Conservation (phyloP, 2,329 filamentous ascomycete species). For the Ophiognomonia clavigignenti-juglandacearum region DNA sequence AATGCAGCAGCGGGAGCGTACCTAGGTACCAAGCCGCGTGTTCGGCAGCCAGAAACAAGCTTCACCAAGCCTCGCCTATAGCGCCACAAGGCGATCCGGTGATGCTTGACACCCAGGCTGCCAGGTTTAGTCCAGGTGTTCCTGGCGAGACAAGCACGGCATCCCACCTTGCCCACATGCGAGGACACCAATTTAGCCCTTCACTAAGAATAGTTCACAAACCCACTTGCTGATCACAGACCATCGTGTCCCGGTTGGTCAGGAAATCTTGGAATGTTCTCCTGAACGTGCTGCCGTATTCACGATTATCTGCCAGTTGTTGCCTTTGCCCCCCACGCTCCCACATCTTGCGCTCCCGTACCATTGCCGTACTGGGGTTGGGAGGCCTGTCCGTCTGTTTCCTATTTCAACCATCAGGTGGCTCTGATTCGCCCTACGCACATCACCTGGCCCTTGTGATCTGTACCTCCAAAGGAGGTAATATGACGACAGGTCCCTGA, state of each 20-base stretch:
- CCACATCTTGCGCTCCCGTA: neutral
- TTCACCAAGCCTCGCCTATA: neutral
- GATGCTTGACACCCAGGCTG: neutral
- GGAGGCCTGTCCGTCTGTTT: slow-evolving; percentile 2
- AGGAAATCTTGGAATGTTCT: neutral
- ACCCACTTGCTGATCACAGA: neutral
- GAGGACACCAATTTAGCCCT: no score
- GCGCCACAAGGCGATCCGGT: slow-evolving; percentile 1
- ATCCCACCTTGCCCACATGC: neutral
- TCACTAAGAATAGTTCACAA: slow-evolving; percentile 4
- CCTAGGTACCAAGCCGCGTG: neutral
- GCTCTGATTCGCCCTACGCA: slow-evolving; percentile 1
- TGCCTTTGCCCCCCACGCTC: neutral
- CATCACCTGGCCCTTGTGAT: neutral
- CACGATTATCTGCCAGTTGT: neutral
- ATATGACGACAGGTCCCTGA: slow-evolving; percentile 13
- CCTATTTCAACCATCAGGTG: slow-evolving; percentile 2
- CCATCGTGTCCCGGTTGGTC: neutral
- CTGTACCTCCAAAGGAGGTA: slow-evolving; percentile 2
- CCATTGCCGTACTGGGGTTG: slow-evolving; percentile 8
- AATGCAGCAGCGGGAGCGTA: neutral
- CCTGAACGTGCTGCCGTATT: neutral
- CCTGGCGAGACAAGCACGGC: no score
- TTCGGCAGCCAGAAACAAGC: slow-evolving; percentile 10
- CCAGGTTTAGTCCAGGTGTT: neutral